A percentile compares a stretch with the other conserved stretches of the same genome.
Conservation (phyloP, 2,329 filamentous ascomycete species). For the Alternaria longipes region DNA sequence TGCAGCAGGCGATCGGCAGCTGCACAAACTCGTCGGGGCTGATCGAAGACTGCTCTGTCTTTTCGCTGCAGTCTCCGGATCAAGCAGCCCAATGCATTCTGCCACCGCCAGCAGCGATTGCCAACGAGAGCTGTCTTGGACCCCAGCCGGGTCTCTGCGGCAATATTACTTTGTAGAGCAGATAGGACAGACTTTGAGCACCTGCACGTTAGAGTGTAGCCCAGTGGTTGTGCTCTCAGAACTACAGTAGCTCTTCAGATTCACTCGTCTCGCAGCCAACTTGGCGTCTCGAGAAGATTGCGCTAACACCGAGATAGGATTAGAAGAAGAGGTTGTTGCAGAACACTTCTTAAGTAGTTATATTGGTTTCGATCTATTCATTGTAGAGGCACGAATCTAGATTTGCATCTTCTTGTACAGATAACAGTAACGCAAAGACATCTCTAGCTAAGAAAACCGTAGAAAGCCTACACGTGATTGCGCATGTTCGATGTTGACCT, state of each 20-base stretch:
- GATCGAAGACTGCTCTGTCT: slow-evolving; percentile 63
- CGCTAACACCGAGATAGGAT: too few relatives aligned
- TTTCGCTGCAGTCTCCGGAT: slow-evolving; percentile 22
- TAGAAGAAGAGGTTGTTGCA: too few relatives aligned
- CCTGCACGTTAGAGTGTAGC: not conserved
- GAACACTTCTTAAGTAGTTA: too few relatives aligned
- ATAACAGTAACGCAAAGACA: not conserved
- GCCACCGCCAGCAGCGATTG: slow-evolving; percentile 1
- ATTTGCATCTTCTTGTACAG: too few relatives aligned
- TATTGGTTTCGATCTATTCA: not conserved
- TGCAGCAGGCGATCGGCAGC: slow-evolving; percentile 71
- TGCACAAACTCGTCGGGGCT: slow-evolving; percentile 69
- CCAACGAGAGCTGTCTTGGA: slow-evolving; percentile 11
- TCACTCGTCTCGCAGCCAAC: too few relatives aligned
- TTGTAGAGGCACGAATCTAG: not conserved
- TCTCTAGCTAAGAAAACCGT: not conserved
- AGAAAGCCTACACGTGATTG: not conserved
- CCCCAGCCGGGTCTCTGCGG: slow-evolving; percentile 7
- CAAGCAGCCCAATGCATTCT: slow-evolving; percentile 7
- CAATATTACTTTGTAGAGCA: slow-evolving; percentile 12
- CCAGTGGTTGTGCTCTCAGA: too few relatives aligned
- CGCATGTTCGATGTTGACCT: not conserved
- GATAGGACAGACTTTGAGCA: not conserved
- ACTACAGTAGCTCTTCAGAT: too few relatives aligned
- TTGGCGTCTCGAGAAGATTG: too few relatives aligned